Base-by-base conservation (phyloP, 2,329 filamentous ascomycete species). In the Zymoseptoria crescenta region DNA sequence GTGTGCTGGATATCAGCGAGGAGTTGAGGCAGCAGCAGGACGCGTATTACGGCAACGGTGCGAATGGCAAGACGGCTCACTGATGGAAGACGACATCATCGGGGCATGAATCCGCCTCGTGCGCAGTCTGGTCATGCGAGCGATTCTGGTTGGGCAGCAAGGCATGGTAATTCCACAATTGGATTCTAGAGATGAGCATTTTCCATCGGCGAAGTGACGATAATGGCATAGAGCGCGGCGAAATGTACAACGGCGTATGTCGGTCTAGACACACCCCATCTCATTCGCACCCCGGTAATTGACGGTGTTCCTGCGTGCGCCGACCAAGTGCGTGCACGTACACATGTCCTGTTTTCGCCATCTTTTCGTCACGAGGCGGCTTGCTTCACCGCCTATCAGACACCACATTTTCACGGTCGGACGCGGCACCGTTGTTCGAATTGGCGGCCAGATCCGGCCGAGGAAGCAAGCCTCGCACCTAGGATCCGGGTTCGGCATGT, bases 21-120 rank as follows among this genome's bases (percentile, higher is more conserved):
- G 65, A 70, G 63, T 61, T 67, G 58, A 67, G 67, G 58, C 58
- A 55, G 56, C 64, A 67, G 57, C 70, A 73, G 62, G 69, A 72
- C 49, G 66, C 71, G 59, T 74, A 74, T 54, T 74, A 74, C 59
- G 66, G 66, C 8, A 65, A 62, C 56, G 64, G 60, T 10, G 51
- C 48, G 55, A 57, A 28, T 58, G 61, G 58, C 24, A 19, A 28
- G 19, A 13, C 49, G 21, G 19, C 24, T 8, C 51, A 52, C 24
- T 52, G 24, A 52, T 16, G 51, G 51, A 20, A 29, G 24, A 19
- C 49, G 16, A 10, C 8, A 51, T 51, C 35, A 45, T 45, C 35
- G n/a, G 13, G 35, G 16, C 4, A 13, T 16, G 35, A 5, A 16
- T 45, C n/a, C n/a, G 35, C 35, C 35, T 45, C 35, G 35, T 45